These are phyloP conservation scores for Phaeosphaeriaceae sp. DNA, from an alignment of 2,329 filamentous ascomycete species.

Conservation along the genomic window DNA sequence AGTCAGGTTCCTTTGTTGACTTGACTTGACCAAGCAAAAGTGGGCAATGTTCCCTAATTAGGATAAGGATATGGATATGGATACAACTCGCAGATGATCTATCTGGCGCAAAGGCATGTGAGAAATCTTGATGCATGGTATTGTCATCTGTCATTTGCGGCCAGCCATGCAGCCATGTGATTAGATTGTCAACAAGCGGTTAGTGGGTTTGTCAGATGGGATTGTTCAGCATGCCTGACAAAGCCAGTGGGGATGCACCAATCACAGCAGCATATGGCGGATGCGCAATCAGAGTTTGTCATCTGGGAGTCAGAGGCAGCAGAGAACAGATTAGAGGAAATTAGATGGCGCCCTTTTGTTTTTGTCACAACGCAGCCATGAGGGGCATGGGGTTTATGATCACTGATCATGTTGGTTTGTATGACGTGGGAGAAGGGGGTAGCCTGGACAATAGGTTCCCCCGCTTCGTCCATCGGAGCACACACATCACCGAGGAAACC, in stretches of 20 bases:
- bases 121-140: constrained; percentile 13
- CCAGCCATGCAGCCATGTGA: background rate
- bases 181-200: constrained; percentile 9
- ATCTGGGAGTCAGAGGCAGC: constrained; percentile 19
- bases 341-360: constrained; percentile 8
- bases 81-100: constrained; percentile 1
- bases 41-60: too few species aligned
- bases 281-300: constrained; percentile 12
- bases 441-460: constrained; percentile 1
- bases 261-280: constrained; percentile 15
- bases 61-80: background rate
- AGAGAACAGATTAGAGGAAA: too few species aligned
- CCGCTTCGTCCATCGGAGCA: constrained; percentile 9
- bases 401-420: constrained; percentile 3
- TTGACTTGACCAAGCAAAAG: too few species aligned
- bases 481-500: constrained; percentile 16
- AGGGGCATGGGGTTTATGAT: constrained; percentile 8
- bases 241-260: constrained; percentile 23
- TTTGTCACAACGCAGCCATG: constrained; percentile 4
- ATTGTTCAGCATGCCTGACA: constrained; percentile 37
- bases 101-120: background rate
- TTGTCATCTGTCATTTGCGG: constrained; percentile 13
- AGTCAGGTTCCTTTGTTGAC: too few species aligned
- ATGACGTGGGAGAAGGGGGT: constrained; percentile 8
- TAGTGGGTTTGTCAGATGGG: constrained; percentile 34